Evolutionary conservation across 805 yeast genomes (phyloP), one percentile per base, ranked within the genome.

Genomic region (Monosporozyma solicola): DNA sequence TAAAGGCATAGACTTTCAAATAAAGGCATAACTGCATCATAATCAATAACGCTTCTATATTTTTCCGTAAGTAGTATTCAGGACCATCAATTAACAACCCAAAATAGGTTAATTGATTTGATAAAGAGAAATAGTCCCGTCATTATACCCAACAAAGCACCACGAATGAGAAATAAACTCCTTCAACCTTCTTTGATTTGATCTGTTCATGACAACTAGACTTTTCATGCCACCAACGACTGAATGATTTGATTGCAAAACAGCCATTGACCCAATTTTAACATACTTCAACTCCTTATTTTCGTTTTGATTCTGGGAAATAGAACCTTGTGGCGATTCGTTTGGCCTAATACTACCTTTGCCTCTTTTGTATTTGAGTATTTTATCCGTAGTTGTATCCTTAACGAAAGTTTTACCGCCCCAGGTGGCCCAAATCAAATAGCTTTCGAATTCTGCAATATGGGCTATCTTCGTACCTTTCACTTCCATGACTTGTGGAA

Each of bases 121-220:
- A 51, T 59, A 52, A 7, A 61, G 32, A 4, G 61, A 55, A 25
- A 65, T 62, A 31, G 55, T 58, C 1, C 72, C 72, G 51, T 67
- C 70, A 24, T 59, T 65, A 49, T 63, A 67, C 5, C 70, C 71
- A 27, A 67, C 55, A n/a, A 63, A 51, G 48, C 64, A 59, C 72
- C 72, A 68, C 8, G 57, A 49, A 4, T 54, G 50, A 2, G 39
- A 25, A 6, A 54, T 32, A 43, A 61, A 58, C n/a, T 52, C 47
- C 2, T 29, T 35, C 2, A 58, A 22, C 32, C 69, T 53, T 41
- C 68, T 59, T 25, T 47, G 45, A 35, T 57, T 53, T n/a, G 24
- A 16, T 16, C 24, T 24, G 5, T 49, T 22, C 37, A 8, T 48
- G 41, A 32, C 51, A 10, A 33, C 9, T 11, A 31, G 15, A 31